Conservation (phyloP, 768 basidiomycete genomes). For the Tubosaeta sp. region DNA sequence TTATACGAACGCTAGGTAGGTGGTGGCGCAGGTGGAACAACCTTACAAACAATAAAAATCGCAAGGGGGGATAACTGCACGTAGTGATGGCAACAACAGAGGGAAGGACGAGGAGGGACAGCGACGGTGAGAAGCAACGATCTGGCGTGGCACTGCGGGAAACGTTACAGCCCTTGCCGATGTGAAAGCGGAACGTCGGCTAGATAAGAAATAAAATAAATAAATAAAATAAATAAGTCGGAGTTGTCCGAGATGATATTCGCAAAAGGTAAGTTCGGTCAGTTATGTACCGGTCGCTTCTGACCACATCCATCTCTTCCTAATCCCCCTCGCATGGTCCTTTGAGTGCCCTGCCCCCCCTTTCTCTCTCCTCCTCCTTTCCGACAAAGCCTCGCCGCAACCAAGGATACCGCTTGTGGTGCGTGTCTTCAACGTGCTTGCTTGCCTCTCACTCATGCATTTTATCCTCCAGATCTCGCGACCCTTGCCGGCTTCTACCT, state of each 20-base stretch:
- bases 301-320: slow-evolving; percentile 25
- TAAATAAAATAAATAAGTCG: slow-evolving; percentile 17
- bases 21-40: slow-evolving; percentile 19
- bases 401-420: slow-evolving; percentile 55
- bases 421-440: slow-evolving; percentile 4
- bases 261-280: slow-evolving; percentile 12
- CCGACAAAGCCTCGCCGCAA: slow-evolving; percentile 44
- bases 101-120: neutral
- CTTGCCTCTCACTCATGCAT: neutral
- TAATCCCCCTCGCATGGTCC: slow-evolving; percentile 31
- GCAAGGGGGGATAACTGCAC: neutral
- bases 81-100: slow-evolving; percentile 4
- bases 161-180: slow-evolving; percentile 9
- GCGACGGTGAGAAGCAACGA: slow-evolving; percentile 4
- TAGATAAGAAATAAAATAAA: slow-evolving; percentile 23
- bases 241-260: slow-evolving; percentile 26
- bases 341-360: slow-evolving; percentile 28
- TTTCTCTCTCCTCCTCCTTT: slow-evolving; percentile 25
- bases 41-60: neutral
- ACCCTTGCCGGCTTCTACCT: slow-evolving; percentile 84
- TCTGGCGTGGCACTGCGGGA: slow-evolving; percentile 17
- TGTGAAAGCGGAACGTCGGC: slow-evolving; percentile 20
- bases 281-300: slow-evolving; percentile 30
- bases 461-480: slow-evolving; percentile 65
- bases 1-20: neutral